phyloP scores from a whole-genome alignment of 192 early-diverging fungal species.

The Coemansia sp. region DNA sequence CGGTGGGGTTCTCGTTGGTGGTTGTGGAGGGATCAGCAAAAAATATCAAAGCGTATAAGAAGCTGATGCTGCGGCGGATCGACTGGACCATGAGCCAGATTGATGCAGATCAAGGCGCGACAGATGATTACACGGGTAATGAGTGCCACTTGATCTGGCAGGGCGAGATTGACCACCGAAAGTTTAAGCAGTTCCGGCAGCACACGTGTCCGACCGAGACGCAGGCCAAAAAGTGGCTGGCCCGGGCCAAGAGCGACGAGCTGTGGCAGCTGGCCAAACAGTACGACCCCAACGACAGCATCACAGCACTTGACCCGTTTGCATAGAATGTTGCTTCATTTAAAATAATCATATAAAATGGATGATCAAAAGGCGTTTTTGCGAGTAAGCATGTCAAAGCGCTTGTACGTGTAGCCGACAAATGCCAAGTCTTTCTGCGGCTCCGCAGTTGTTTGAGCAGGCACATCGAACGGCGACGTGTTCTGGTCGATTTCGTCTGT shows the following conservation, averaged over 20 bases:
- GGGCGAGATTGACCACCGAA: conserved; percentile 74
- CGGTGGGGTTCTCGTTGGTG: conserved; percentile 66
- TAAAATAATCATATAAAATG: not conserved
- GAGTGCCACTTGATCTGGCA: conserved; percentile 93
- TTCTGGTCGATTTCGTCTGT: conserved; percentile 87
- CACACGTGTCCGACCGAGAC: conserved; percentile 71
- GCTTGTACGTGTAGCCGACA: conserved; percentile 98
- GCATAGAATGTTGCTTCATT: conserved; percentile 1
- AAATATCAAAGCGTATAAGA: conserved; percentile 88
- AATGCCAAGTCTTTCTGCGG: conserved; percentile 94
- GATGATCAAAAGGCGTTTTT: conserved; percentile 62
- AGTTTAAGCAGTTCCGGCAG: conserved; percentile 77
- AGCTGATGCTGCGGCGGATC: conserved; percentile 93
- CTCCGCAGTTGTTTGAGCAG: conserved; percentile 24
- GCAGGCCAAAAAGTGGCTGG: conserved; percentile 70
- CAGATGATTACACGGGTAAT: conserved; percentile 59
- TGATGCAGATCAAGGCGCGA: conserved; percentile 18
- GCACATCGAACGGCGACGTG: conserved; percentile 54
- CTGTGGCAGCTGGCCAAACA: conserved; percentile 86
- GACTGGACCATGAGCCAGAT: conserved; percentile 69
- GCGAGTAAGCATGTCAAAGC: conserved; percentile 80
- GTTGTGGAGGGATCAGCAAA: conserved; percentile 93
- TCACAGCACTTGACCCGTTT: conserved; percentile 20
- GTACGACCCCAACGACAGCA: conserved; percentile 29
- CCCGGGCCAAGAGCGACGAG: conserved; percentile 68